These are phyloP conservation scores for Amesomyces nigricolor DNA, from an alignment of 2,329 filamentous ascomycete species.

Conservation along the genomic window DNA sequence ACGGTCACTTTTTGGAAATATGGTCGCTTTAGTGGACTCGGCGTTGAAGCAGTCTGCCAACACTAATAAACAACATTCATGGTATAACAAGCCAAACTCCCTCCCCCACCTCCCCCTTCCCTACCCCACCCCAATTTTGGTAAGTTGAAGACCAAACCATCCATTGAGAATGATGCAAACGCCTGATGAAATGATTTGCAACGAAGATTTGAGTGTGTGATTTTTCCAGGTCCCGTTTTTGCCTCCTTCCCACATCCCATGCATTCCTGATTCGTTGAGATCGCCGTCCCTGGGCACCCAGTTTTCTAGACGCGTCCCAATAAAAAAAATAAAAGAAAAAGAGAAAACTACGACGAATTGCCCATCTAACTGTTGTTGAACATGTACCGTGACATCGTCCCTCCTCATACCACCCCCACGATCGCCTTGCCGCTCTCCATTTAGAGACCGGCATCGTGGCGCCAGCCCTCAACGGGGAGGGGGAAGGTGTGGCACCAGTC, in stretches of 20 bases:
- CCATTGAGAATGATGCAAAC: slow-evolving; percentile 28
- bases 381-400: background rate
- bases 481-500: slow-evolving; percentile 86
- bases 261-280: slow-evolving; percentile 26
- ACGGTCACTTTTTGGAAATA: too few species aligned
- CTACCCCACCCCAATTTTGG: slow-evolving; percentile 19
- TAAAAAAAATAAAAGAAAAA: slow-evolving; percentile 13
- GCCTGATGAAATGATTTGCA: slow-evolving; percentile 34
- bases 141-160: slow-evolving; percentile 27
- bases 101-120: background rate
- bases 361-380: slow-evolving; percentile 23
- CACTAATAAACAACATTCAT: slow-evolving; percentile 13
- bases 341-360: slow-evolving; percentile 8
- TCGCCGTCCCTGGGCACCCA: slow-evolving; percentile 14
- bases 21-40: too few species aligned
- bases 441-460: slow-evolving; percentile 55
- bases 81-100: slow-evolving; percentile 28
- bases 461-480: slow-evolving; percentile 75
- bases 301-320: slow-evolving; percentile 12
- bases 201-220: slow-evolving; percentile 18
- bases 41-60: slow-evolving; percentile 38
- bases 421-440: slow-evolving; percentile 10
- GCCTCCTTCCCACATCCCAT: slow-evolving; percentile 21
- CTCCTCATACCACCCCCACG: background rate
- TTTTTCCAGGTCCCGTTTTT: slow-evolving; percentile 25